phyloP scores from a whole-genome alignment of 2,329 filamentous ascomycete genomes.

The Akanthomyces lecanii region DNA sequence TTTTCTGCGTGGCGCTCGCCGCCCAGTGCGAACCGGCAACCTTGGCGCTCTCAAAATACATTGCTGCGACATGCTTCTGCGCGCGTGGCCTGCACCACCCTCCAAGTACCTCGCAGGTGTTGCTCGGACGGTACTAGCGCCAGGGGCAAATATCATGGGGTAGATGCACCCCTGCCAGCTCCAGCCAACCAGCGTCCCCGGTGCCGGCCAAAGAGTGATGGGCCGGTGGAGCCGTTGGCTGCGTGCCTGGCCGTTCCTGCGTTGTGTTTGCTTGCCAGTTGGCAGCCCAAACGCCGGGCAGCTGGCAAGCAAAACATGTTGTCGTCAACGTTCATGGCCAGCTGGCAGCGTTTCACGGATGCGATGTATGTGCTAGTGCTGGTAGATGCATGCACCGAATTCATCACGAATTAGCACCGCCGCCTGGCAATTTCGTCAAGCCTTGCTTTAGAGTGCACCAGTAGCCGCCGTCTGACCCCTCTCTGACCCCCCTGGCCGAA shows the following conservation, averaged over 20 bases:
- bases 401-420: neutral
- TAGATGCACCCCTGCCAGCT: conserved; percentile 7
- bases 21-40: neutral
- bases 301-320: neutral
- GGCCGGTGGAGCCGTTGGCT: neutral
- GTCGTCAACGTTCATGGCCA: neutral
- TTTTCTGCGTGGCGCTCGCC: neutral
- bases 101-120: neutral
- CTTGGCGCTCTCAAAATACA: neutral
- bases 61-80: neutral
- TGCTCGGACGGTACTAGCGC: conserved; percentile 15
- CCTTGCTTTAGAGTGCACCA: neutral
- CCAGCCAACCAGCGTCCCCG: neutral
- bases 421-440: neutral
- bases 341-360: neutral
- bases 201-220: neutral
- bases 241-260: neutral
- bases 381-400: neutral
- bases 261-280: neutral
- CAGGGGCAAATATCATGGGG: conserved; percentile 17
- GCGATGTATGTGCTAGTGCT: neutral
- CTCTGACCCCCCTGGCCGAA: neutral
- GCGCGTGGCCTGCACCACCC: neutral
- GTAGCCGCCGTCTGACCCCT: neutral
- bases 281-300: neutral